Evolutionary conservation across 371 early-diverging fungal genomes (phyloP).

Genomic region (Apophysomyces elegans): DNA sequence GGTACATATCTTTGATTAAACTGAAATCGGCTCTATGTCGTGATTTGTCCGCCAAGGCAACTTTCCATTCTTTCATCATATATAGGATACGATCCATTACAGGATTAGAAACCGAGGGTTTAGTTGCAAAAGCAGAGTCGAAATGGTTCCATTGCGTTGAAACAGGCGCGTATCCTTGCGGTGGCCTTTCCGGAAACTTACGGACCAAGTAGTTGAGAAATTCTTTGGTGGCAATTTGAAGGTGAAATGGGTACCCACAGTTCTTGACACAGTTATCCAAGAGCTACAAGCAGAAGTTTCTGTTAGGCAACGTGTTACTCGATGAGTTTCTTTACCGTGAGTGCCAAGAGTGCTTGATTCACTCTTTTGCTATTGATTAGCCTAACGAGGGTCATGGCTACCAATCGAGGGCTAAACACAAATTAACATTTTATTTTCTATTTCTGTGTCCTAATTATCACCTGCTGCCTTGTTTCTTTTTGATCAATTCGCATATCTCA

Average conservation of each 20-base stretch:
- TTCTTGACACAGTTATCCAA: conserved; percentile 96
- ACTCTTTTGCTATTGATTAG: conserved; percentile 76
- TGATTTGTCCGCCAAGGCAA: conserved; percentile 80
- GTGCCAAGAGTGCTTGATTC: conserved; percentile 72
- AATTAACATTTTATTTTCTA: background rate
- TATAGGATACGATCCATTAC: conserved; percentile 88
- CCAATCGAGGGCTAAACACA: conserved; percentile 76
- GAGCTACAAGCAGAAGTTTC: conserved; percentile 48
- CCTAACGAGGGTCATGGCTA: conserved; percentile 80
- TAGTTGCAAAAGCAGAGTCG: conserved; percentile 9
- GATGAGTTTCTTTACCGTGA: conserved; percentile 56
- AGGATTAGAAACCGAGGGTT: conserved; percentile 44
- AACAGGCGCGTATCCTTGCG: conserved; percentile 18
- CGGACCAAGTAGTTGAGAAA: conserved; percentile 93
- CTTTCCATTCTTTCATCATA: conserved; percentile 91
- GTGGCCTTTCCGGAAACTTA: conserved; percentile 90
- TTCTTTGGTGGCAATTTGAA: conserved; percentile 92
- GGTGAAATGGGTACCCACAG: conserved; percentile 95
- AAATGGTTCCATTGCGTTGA: conserved; percentile 15
- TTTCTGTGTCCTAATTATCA: conserved; percentile 39
- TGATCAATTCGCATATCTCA: conserved; percentile 93
- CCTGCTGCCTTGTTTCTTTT: conserved; percentile 85
- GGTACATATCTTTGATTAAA: conserved; percentile 92
- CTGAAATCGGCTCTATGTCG: conserved; percentile 88
- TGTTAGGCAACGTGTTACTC: background rate